A percentile compares a stretch with the other conserved stretches of the same genome.
Evolutionary conservation across 2,329 filamentous ascomycete genomes (phyloP).

Genomic region (Verticillium nubilum): DNA sequence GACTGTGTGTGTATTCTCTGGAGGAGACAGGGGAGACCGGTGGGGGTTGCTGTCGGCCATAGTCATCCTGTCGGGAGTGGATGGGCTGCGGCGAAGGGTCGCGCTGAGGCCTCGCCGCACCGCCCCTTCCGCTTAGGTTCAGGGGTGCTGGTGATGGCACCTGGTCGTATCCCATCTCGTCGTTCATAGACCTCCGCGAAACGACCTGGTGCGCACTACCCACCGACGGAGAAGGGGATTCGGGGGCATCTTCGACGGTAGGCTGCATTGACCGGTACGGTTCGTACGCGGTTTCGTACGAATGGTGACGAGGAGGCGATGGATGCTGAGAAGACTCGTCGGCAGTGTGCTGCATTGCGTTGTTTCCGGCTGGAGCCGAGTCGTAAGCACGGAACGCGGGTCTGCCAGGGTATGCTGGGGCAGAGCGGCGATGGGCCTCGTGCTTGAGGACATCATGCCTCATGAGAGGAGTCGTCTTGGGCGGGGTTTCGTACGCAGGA

Average conservation of each 20-base stretch:
- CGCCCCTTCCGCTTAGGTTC: constrained; percentile 31
- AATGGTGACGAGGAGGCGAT: constrained; percentile 38
- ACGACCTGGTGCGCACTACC: constrained; percentile 19
- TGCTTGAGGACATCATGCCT: constrained; percentile 52
- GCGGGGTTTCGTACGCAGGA: constrained; percentile 31
- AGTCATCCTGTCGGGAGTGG: constrained; percentile 7
- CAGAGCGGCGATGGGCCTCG: constrained; percentile 49
- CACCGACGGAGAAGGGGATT: constrained; percentile 32
- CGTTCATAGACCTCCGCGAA: constrained; percentile 15
- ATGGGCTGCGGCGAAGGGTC: constrained; percentile 16
- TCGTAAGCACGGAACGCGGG: constrained; percentile 48
- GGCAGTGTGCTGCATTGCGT: constrained; percentile 21
- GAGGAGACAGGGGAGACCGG: constrained; percentile 23
- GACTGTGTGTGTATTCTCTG: constrained; percentile 29
- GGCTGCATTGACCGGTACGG: constrained; percentile 52
- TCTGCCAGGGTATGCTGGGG: constrained; percentile 45
- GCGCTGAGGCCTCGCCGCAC: constrained; percentile 23
- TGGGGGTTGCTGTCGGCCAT: constrained; percentile 5
- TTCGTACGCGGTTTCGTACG: constrained; percentile 44
- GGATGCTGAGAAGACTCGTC: constrained; percentile 27
- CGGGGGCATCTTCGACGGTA: constrained; percentile 59
- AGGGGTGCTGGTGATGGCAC: constrained; percentile 38
- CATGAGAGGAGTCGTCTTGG: constrained; percentile 43
- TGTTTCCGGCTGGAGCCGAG: constrained; percentile 34
- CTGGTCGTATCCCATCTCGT: constrained; percentile 33